Evolutionary conservation across 2,329 filamentous ascomycete genomes (phyloP).

Genomic region (Periconia macrospinosa): DNA sequence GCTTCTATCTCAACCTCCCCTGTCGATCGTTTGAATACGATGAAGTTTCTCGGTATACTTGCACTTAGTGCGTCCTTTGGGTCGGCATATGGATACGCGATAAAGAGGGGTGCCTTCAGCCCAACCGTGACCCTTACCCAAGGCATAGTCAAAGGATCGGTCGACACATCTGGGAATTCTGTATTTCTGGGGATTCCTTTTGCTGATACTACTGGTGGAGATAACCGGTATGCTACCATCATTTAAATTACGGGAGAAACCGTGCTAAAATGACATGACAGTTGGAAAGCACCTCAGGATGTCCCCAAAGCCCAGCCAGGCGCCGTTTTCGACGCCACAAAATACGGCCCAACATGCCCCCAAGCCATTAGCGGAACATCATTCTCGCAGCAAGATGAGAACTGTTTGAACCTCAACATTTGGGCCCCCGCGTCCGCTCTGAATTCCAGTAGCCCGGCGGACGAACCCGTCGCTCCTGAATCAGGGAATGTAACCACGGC

Average conservation of each 20-base stretch:
- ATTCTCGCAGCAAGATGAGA: slow-evolving; percentile 26
- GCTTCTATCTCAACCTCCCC: background rate
- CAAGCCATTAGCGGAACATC: slow-evolving; percentile 23
- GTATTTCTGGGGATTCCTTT: slow-evolving; percentile 28
- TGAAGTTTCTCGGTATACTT: background rate
- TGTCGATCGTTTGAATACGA: background rate
- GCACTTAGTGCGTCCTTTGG: background rate
- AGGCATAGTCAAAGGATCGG: slow-evolving; percentile 20
- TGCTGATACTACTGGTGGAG: slow-evolving; percentile 24
- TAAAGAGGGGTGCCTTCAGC: slow-evolving; percentile 5
- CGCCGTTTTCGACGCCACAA: slow-evolving; percentile 18
- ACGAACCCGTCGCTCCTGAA: too few relatives aligned
- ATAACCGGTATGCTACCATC: slow-evolving; percentile 19
- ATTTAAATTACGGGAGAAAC: background rate
- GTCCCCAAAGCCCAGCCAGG: slow-evolving; percentile 11
- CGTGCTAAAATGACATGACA: background rate
- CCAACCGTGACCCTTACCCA: slow-evolving; percentile 15
- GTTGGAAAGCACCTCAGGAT: slow-evolving; percentile 22
- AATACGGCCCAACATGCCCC: slow-evolving; percentile 26
- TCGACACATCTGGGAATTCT: slow-evolving; percentile 20
- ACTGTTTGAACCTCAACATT: slow-evolving; percentile 45
- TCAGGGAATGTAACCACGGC: too few relatives aligned
- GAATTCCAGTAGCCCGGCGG: background rate
- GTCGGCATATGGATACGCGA: background rate
- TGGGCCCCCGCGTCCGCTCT: slow-evolving; percentile 18